phyloP scores from a whole-genome alignment of 805 yeast genomes.

The Candida railenensis region DNA sequence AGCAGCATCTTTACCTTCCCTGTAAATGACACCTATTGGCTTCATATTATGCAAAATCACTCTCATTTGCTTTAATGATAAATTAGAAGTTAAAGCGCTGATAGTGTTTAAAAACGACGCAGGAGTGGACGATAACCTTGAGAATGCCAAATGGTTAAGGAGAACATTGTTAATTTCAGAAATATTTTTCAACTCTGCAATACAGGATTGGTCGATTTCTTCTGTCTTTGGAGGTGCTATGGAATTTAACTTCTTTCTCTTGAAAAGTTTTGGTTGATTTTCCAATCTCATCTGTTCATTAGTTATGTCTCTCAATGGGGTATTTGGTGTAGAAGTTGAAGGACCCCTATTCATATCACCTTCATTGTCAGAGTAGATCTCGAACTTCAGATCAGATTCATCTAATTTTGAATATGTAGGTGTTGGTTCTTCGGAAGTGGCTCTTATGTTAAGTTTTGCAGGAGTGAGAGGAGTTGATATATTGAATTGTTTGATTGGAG shows the following conservation, averaged over 20 bases:
- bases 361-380: slow-evolving; percentile 4
- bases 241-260: slow-evolving; percentile 12
- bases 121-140: slow-evolving; percentile 85
- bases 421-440: slow-evolving; percentile 20
- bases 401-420: slow-evolving; percentile 8
- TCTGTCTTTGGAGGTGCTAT: slow-evolving; percentile 14
- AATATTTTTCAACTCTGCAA: slow-evolving; percentile 27
- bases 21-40: slow-evolving; percentile 84
- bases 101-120: slow-evolving; percentile 67
- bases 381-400: slow-evolving; percentile 2
- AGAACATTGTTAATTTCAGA: slow-evolving; percentile 62
- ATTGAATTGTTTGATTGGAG: slow-evolving; percentile 3
- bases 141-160: slow-evolving; percentile 84
- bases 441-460: slow-evolving; percentile 9
- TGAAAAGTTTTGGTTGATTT: slow-evolving; percentile 24
- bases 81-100: slow-evolving; percentile 49
- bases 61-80: slow-evolving; percentile 45
- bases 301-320: slow-evolving; percentile 28
- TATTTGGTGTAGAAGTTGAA: slow-evolving; percentile 7
- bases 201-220: slow-evolving; percentile 23
- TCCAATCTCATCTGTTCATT: slow-evolving; percentile 25
- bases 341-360: slow-evolving; percentile 2
- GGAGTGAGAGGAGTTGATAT: slow-evolving; percentile 13
- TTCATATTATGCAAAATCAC: slow-evolving; percentile 42
- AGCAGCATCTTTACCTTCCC: slow-evolving; percentile 94